Evolutionary conservation across 495 filamentous ascomycete species (phyloP).

Genomic region (Friedmanniomyces simplex): DNA sequence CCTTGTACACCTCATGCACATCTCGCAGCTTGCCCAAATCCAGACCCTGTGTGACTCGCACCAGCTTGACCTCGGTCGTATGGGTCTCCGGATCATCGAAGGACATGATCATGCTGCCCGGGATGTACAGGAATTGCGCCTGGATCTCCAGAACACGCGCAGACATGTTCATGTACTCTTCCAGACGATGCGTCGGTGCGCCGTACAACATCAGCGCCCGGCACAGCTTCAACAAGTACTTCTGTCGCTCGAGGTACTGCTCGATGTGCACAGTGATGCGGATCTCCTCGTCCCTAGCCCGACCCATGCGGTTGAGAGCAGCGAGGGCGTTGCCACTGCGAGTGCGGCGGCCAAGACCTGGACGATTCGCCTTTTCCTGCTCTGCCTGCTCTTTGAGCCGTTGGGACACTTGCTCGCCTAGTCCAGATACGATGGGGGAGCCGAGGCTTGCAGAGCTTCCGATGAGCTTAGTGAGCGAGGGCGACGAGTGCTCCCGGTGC

Average conservation of each 20-base stretch:
- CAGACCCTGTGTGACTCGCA: conserved; percentile 64
- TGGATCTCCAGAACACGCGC: conserved; percentile 82
- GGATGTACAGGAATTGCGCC: conserved; percentile 84
- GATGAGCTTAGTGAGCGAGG: conserved; percentile 45
- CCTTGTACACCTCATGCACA: conserved; percentile 83
- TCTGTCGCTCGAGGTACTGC: conserved; percentile 70
- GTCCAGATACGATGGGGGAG: conserved; percentile 28
- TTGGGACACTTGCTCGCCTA: conserved; percentile 30
- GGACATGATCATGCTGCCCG: conserved; percentile 90
- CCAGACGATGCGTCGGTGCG: conserved; percentile 42
- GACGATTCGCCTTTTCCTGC: conserved; percentile 17
- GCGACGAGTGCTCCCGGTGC: conserved; percentile 38
- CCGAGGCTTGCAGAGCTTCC: conserved; percentile 46
- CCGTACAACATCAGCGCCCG: conserved; percentile 61
- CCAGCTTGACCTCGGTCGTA: conserved; percentile 86
- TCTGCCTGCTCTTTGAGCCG: conserved; percentile 30
- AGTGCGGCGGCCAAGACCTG: conserved; percentile 23
- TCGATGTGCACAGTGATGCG: conserved; percentile 83
- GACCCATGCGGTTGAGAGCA: conserved; percentile 36
- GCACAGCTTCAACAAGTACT: conserved; percentile 77
- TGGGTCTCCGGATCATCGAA: conserved; percentile 86
- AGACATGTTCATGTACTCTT: conserved; percentile 83
- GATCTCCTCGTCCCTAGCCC: conserved; percentile 51
- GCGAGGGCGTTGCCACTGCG: conserved; percentile 39
- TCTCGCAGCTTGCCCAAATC: conserved; percentile 79